Conservation (phyloP, 768 basidiomycete species). For the Pleurotus cornucopiae region DNA sequence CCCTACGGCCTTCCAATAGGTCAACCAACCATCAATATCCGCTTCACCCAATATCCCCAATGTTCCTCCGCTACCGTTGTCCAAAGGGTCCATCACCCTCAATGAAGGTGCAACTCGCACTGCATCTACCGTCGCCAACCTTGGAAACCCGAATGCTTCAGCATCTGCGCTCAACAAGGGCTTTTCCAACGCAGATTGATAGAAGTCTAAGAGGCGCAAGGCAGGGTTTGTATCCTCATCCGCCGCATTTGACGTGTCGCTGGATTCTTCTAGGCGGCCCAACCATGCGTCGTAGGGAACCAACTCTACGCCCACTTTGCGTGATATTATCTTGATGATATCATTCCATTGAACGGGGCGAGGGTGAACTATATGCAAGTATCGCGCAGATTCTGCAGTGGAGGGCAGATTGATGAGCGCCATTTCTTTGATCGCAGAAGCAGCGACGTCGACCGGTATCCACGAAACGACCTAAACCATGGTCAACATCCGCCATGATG, state of each 20-base stretch:
- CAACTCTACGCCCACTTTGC: constrained; percentile 21
- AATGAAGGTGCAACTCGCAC: constrained; percentile 8
- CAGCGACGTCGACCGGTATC: constrained; percentile 27
- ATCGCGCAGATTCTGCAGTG: background rate
- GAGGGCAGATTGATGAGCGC: background rate
- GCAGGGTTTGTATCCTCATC: constrained; percentile 18
- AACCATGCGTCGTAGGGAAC: constrained; percentile 29
- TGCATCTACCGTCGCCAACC: constrained; percentile 12
- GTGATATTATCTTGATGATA: constrained; percentile 17
- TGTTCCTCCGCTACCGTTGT: background rate
- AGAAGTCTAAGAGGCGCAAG: constrained; percentile 24
- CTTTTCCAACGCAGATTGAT: constrained; percentile 14
- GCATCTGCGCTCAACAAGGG: constrained; percentile 11
- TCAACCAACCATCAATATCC: constrained; percentile 3
- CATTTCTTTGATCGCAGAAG: constrained; percentile 23
- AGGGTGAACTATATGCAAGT: constrained; percentile 24
- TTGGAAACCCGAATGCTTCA: constrained; percentile 19
- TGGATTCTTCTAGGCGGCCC: constrained; percentile 15
- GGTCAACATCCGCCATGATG: background rate
- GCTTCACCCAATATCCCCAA: background rate
- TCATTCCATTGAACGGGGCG: constrained; percentile 18
- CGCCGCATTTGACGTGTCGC: constrained; percentile 4
- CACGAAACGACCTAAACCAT: constrained; percentile 19
- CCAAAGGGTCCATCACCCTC: too few species aligned
- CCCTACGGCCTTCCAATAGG: background rate